phyloP scores from a whole-genome alignment of 1,284 basidiomycete species.

The Stygiomarasmius scandens region DNA sequence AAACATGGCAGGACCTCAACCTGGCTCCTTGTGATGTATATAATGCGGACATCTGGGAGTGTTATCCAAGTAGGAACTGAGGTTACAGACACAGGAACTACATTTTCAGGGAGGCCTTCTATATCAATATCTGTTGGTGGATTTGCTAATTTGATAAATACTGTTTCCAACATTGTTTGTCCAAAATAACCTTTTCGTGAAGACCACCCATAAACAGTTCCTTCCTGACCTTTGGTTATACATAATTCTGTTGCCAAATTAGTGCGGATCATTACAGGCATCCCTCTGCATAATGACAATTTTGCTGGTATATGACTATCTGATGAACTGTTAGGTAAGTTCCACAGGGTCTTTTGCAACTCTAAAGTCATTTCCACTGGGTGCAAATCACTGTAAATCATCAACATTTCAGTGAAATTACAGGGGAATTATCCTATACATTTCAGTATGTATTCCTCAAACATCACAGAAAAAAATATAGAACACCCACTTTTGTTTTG shows the following conservation, averaged over 20 bases:
- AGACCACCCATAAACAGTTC: constrained; percentile 35
- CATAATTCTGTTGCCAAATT: constrained; percentile 40
- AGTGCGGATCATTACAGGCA: constrained; percentile 41
- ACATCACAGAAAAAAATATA: too few relatives aligned
- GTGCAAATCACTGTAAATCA: too few relatives aligned
- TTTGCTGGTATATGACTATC: constrained; percentile 29
- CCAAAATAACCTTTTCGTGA: constrained; percentile 5
- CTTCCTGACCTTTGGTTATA: constrained; percentile 46
- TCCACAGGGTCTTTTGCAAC: constrained; percentile 34
- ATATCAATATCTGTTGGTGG: constrained; percentile 32
- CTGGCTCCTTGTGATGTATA: constrained; percentile 31
- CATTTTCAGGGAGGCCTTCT: constrained; percentile 36
- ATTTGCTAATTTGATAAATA: constrained; percentile 31
- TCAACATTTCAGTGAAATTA: too few relatives aligned
- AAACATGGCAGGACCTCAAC: constrained; percentile 40
- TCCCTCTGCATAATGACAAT: constrained; percentile 36
- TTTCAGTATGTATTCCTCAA: too few relatives aligned
- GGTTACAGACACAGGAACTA: constrained; percentile 34
- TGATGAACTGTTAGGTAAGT: constrained; percentile 21
- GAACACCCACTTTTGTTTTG: too few relatives aligned
- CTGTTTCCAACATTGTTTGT: constrained; percentile 2
- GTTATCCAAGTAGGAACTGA: constrained; percentile 20
- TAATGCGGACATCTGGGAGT: constrained; percentile 28
- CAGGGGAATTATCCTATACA: too few relatives aligned
- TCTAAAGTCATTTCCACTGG: constrained; percentile 45